Conservation (phyloP, 345 rosid genomes). For the Eucalyptus dawsonii region DNA sequence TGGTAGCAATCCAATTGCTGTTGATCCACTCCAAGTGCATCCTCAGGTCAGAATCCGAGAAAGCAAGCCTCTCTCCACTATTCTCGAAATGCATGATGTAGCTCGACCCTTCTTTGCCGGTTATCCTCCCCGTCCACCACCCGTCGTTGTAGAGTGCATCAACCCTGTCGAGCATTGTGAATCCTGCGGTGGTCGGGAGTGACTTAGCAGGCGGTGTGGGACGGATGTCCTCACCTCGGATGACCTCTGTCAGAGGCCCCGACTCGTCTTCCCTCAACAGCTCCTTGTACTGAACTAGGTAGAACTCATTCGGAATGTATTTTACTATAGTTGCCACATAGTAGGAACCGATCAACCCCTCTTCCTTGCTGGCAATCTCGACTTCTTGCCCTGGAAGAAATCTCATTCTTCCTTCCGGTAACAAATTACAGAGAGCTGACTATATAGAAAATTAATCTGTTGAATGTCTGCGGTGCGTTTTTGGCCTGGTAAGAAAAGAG, state of each 20-base stretch:
- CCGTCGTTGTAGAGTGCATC: conserved; percentile 18
- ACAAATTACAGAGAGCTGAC: background rate
- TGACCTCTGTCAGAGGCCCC: conserved; percentile 4
- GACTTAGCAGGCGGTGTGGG: background rate
- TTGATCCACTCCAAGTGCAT: conserved; percentile 14
- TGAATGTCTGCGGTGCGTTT: background rate
- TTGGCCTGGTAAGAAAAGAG: background rate
- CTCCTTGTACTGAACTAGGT: conserved; percentile 12
- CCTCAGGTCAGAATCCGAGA: conserved; percentile 1
- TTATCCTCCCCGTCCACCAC: conserved; percentile 21
- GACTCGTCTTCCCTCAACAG: conserved; percentile 3
- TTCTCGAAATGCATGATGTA: conserved; percentile 7
- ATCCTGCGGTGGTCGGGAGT: background rate
- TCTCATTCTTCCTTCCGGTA: background rate
- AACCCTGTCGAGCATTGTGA: background rate
- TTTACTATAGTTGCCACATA: background rate
- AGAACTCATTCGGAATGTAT: background rate
- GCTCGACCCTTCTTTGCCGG: background rate
- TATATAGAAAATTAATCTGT: background rate
- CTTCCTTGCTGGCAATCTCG: conserved; percentile 16
- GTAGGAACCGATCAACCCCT: conserved; percentile 13
- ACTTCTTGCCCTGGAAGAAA: background rate
- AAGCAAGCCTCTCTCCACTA: background rate
- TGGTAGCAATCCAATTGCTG: conserved; percentile 2
- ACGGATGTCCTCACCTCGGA: conserved; percentile 7